phyloP scores from a whole-genome alignment of 495 filamentous ascomycete species.

The Trichocladium uniseriatum region DNA sequence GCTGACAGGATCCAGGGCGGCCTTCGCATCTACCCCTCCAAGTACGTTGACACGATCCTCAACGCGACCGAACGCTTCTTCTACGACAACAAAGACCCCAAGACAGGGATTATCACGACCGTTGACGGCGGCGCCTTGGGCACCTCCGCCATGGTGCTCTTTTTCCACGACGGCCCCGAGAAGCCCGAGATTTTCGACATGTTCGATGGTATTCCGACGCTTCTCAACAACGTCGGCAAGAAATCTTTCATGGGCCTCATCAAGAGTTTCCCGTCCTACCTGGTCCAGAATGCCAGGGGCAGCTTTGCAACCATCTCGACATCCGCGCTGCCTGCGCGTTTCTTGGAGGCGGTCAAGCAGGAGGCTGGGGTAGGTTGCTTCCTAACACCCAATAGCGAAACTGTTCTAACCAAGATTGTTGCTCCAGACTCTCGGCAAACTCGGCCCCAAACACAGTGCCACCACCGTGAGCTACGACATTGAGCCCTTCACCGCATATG shows the following conservation, averaged over 20 bases:
- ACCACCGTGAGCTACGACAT: constrained; percentile 16
- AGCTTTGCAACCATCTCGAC: constrained; percentile 20
- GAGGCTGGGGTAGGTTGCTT: constrained; percentile 9
- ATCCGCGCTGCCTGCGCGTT: constrained; percentile 7
- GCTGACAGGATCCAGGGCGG: constrained; percentile 25
- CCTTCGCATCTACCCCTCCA: constrained; percentile 35
- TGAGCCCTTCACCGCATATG: constrained; percentile 21
- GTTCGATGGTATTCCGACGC: constrained; percentile 44
- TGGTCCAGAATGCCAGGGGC: constrained; percentile 15
- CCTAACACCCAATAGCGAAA: neutral
- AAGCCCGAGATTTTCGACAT: constrained; percentile 46
- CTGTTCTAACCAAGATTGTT: neutral
- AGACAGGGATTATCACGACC: constrained; percentile 47
- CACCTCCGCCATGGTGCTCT: constrained; percentile 45
- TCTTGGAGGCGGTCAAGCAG: constrained; percentile 11
- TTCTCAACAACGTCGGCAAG: constrained; percentile 38
- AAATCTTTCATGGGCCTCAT: constrained; percentile 44
- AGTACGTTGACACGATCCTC: constrained; percentile 30
- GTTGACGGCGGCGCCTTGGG: constrained; percentile 35
- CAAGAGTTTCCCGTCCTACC: constrained; percentile 9
- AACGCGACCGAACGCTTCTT: constrained; percentile 45
- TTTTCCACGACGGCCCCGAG: constrained; percentile 51
- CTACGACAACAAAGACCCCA: constrained; percentile 29
- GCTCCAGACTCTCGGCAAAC: constrained; percentile 4
- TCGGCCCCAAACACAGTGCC: constrained; percentile 5